Evolutionary conservation across 108 stramenopile genomes (phyloP).

Genomic region (Cyclostephanos tholiformis): DNA sequence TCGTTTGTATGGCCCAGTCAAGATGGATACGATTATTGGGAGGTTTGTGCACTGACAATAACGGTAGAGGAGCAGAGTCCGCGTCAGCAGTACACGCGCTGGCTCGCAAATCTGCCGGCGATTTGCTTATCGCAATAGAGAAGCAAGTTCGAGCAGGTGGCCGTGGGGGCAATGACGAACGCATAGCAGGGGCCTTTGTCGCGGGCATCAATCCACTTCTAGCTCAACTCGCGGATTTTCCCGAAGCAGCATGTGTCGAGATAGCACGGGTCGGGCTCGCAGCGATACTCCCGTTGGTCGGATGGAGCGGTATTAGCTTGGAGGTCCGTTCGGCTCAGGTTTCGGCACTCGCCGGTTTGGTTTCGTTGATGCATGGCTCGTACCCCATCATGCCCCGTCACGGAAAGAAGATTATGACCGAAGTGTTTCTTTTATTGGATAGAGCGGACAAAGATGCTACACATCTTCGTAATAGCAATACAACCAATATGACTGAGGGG

Average conservation of each 20-base stretch:
- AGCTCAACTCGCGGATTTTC: constrained; percentile 34
- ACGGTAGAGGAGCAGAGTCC: not conserved
- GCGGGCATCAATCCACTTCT: constrained; percentile 66
- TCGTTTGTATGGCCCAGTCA: constrained; percentile 36
- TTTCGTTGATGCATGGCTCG: constrained; percentile 61
- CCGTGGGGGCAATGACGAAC: constrained; percentile 32
- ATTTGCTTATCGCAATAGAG: constrained; percentile 21
- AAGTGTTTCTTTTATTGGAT: constrained; percentile 46
- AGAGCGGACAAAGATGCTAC: constrained; percentile 24
- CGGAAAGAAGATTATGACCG: constrained; percentile 66
- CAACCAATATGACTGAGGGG: constrained; percentile 4
- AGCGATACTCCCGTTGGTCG: constrained; percentile 60
- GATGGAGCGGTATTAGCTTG: constrained; percentile 40
- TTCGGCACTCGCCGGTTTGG: constrained; percentile 44
- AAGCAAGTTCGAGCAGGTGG: constrained; percentile 26
- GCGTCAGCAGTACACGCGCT: not conserved
- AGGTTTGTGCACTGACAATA: not conserved
- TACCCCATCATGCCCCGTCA: constrained; percentile 69
- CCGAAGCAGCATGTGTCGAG: constrained; percentile 59
- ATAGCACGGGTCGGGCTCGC: constrained; percentile 61
- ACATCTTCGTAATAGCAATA: constrained; percentile 27
- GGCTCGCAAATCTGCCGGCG: constrained; percentile 26
- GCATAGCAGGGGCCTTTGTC: constrained; percentile 47
- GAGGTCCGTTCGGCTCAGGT: constrained; percentile 42
- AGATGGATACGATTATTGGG: constrained; percentile 32